These are phyloP conservation scores for Cryptococcus maquisensis DNA, from an alignment of 1,284 basidiomycete species.

Conservation along the genomic window DNA sequence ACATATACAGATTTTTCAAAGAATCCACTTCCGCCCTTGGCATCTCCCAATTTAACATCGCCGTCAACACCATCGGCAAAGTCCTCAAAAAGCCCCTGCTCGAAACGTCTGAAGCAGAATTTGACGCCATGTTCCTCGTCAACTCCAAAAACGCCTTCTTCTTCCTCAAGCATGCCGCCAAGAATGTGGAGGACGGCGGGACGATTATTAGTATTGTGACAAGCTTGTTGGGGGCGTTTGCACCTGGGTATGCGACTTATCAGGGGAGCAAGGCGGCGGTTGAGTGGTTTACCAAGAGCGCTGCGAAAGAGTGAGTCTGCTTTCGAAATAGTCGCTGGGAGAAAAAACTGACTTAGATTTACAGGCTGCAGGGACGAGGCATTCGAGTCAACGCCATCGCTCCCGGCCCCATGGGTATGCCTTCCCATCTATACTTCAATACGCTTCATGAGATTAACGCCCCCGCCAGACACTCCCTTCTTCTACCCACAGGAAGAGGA, in stretches of 20 bases:
- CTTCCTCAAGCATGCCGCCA: conserved; percentile 24
- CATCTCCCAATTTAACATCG: conserved; percentile 14
- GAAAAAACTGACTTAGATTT: not conserved
- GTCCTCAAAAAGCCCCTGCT: conserved; percentile 26
- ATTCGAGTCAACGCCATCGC: conserved; percentile 1
- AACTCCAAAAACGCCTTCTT: conserved; percentile 28
- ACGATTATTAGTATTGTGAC: conserved; percentile 24
- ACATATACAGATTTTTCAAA: not conserved
- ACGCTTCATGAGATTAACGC: not conserved
- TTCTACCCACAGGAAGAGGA: not conserved
- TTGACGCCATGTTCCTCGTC: conserved; percentile 22
- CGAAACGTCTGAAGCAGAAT: conserved; percentile 22
- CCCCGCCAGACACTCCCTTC: conserved; percentile 2
- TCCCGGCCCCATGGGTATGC: not conserved
- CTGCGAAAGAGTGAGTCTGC: conserved; percentile 13
- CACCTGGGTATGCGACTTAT: conserved; percentile 23
- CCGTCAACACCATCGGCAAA: conserved; percentile 29
- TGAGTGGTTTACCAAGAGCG: conserved; percentile 26
- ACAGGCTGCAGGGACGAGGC: conserved; percentile 1
- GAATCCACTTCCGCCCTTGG: not conserved
- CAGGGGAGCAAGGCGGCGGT: conserved; percentile 27
- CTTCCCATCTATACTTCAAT: not conserved
- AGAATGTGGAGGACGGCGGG: conserved; percentile 18
- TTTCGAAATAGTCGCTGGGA: not conserved
- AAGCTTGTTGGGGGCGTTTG: conserved; percentile 18